Conservation (phyloP, 305 asterid species). For the Salvia sclarea region DNA sequence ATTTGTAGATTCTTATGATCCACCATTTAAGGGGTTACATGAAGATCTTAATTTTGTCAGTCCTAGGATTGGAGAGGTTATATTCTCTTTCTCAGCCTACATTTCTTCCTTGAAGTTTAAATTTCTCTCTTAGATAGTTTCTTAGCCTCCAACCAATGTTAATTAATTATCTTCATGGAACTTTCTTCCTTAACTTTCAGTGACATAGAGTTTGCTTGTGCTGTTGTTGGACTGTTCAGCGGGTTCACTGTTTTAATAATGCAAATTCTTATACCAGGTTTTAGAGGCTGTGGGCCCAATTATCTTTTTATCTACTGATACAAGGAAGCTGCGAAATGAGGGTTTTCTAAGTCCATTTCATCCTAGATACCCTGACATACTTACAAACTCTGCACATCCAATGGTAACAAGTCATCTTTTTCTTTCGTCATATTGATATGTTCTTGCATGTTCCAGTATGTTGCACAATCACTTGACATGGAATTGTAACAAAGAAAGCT, state of each 20-base stretch:
- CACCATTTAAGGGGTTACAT: slow-evolving; percentile 96
- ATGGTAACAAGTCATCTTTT: slow-evolving; percentile 55
- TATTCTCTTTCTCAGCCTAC: slow-evolving; percentile 25
- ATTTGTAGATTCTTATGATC: slow-evolving; percentile 94
- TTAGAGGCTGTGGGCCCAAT: slow-evolving; percentile 98
- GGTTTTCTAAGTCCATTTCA: slow-evolving; percentile 98
- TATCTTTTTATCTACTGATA: slow-evolving; percentile 90
- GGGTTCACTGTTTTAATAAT: slow-evolving; percentile 18
- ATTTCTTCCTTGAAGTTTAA: slow-evolving; percentile 16
- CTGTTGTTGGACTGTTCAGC: slow-evolving; percentile 22
- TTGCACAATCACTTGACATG: slow-evolving; percentile 17
- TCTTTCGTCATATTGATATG: slow-evolving; percentile 21
- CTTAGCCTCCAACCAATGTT: slow-evolving; percentile 6
- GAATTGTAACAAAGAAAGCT: slow-evolving; percentile 25
- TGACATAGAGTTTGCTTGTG: slow-evolving; percentile 17
- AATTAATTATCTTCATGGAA: slow-evolving; percentile 17
- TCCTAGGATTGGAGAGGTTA: slow-evolving; percentile 99
- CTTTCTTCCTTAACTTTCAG: slow-evolving; percentile 26
- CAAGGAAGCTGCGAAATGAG: slow-evolving; percentile 95
- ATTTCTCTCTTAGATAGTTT: slow-evolving; percentile 17
- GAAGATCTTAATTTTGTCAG: slow-evolving; percentile 99
- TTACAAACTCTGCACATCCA: slow-evolving; percentile 99
- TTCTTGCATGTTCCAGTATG: slow-evolving; percentile 14
- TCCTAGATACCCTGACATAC: slow-evolving; percentile 99
- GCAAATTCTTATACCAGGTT: slow-evolving; percentile 55